Evolutionary conservation across 108 stramenopile species (phyloP).

Genomic region (Bacterosira constricta): DNA sequence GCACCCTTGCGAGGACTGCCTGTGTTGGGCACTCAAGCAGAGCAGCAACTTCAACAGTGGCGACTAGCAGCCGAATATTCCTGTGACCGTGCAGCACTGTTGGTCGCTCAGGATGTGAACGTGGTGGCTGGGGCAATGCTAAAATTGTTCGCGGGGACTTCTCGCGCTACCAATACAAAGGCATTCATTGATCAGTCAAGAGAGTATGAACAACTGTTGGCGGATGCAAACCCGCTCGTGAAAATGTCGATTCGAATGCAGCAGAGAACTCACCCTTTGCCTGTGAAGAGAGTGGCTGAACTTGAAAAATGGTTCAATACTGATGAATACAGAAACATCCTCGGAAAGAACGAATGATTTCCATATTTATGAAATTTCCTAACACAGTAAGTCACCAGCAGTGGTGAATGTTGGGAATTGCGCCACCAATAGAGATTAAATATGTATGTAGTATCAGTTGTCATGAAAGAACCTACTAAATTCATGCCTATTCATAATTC

Average conservation of each 20-base stretch:
- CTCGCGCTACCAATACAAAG: conserved; percentile 35
- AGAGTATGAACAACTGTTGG: conserved; percentile 59
- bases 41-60: conserved; percentile 58
- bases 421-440: no score
- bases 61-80: conserved; percentile 78
- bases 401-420: no score
- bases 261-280: conserved; percentile 70
- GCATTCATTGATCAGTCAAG: conserved; percentile 67
- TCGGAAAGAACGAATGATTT: conserved; percentile 2
- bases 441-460: no score
- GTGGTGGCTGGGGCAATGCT: conserved; percentile 68
- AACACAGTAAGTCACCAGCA: no score
- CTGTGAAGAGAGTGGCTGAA: conserved; percentile 64
- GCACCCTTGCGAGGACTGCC: conserved; percentile 47
- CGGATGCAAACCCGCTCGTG: conserved; percentile 48
- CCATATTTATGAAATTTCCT: not conserved
- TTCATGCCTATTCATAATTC: no score
- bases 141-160: conserved; percentile 71
- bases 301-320: conserved; percentile 62
- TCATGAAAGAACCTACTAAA: no score
- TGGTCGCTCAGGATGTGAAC: conserved; percentile 70
- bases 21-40: conserved; percentile 30
- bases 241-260: conserved; percentile 32
- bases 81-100: conserved; percentile 74
- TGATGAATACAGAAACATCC: conserved; percentile 39